Evolutionary conservation across 176 grass and related monocot genomes (phyloP).

Genomic region (Tillandsia leiboldiana): DNA sequence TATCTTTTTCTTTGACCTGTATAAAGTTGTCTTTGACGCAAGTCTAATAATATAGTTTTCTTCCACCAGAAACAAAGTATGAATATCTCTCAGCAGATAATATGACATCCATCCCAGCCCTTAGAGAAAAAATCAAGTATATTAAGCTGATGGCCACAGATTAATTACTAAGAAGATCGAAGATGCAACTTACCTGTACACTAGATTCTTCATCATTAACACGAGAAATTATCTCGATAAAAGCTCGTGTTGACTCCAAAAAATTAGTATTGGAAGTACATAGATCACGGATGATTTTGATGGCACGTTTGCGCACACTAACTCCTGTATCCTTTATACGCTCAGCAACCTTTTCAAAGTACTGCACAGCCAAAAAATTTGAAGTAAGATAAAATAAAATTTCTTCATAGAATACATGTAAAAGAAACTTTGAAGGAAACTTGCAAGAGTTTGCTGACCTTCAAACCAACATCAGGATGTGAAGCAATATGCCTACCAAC

Average conservation of each 20-base stretch:
- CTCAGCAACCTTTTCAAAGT: constrained; percentile 96
- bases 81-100: too few relatives aligned
- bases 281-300: constrained; percentile 94
- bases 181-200: constrained; percentile 55
- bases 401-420: constrained; percentile 12
- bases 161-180: neutral
- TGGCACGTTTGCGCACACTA: constrained; percentile 91
- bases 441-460: constrained; percentile 42
- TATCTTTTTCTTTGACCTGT: too few relatives aligned
- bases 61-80: too few relatives aligned
- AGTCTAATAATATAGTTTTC: too few relatives aligned
- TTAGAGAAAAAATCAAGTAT: too few relatives aligned
- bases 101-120: too few relatives aligned
- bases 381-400: constrained; percentile 5
- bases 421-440: constrained; percentile 17
- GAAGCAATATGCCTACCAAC: constrained; percentile 98
- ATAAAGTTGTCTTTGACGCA: too few relatives aligned
- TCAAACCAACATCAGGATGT: constrained; percentile 94
- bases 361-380: constrained; percentile 34
- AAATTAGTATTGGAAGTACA: constrained; percentile 79
- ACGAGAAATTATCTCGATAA: constrained; percentile 98
- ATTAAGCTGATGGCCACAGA: too few relatives aligned
- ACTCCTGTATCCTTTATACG: constrained; percentile 99
- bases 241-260: constrained; percentile 54
- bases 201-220: constrained; percentile 99